Evolutionary conservation across 371 early-diverging fungal genomes (phyloP), one percentile per base, ranked within the genome.

Genomic region (Mortierella sp.): DNA sequence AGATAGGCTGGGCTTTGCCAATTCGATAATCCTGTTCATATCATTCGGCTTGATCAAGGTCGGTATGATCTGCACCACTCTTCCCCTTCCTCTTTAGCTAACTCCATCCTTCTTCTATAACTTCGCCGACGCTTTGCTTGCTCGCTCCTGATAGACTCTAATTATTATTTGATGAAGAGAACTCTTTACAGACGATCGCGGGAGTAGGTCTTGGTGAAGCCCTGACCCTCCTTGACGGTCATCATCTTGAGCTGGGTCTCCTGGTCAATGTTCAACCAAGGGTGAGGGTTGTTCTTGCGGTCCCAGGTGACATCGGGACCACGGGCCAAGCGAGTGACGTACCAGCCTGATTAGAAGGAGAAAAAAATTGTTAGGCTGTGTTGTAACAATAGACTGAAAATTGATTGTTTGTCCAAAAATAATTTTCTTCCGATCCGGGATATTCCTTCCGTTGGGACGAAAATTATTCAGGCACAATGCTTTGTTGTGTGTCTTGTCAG

Each of bases 301-400:
- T 87, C 86, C 91, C 91, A 92, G 68, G 88, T 87, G 66, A 92
- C 92, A 71, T 93, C 92, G 51, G 90, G 89, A 72, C 85, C 85
- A 82, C 85, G 84, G 55, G 91, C 88, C 23, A 90, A 86, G 65
- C 90, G 91, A 68, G 70, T 60, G 22, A 88, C 81, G 76, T 89
- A 91, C 87, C 87, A 91, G 64, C 61, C 75, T 71, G 59, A 28
- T 42, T 3, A 29, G 3, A 42, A 26, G 22, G 42, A 13, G 42
- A n/a, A 42, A 23, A 59, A 59, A 59, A 32, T 57, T 32, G 32
- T 29, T 19, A 40, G 43, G 31, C n/a, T 3, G 23, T 23, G 53
- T 53, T 31, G 17, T 34, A n/a, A 23, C 22, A 23, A 17, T 56
- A 42, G 45, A 40, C 40, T 9, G 19, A 35, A 53, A 53, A 15